Conservation (phyloP, 192 early-diverging fungal species). For the Powellomyces hirtus region DNA sequence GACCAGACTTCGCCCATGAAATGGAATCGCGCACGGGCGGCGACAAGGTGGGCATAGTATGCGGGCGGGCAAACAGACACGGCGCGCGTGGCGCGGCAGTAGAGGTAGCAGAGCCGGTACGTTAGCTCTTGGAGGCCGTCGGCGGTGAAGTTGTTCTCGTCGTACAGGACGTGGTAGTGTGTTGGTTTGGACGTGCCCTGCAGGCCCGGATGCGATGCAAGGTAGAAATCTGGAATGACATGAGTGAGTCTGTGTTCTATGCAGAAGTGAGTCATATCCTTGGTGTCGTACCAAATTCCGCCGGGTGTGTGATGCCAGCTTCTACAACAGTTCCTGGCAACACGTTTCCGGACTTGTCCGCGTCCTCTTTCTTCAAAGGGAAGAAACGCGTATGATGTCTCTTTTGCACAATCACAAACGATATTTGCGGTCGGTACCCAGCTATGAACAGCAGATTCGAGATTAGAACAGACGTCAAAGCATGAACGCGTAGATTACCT, state of each 20-base stretch:
- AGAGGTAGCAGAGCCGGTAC: conserved; percentile 81
- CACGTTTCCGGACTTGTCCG: conserved; percentile 56
- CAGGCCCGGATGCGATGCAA: conserved; percentile 83
- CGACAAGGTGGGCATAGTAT: conserved; percentile 89
- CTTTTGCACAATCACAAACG: conserved; percentile 84
- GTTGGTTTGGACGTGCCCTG: conserved; percentile 88
- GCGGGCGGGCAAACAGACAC: conserved; percentile 84
- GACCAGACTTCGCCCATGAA: conserved; percentile 34
- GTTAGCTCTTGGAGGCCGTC: conserved; percentile 83
- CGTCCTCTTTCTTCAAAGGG: conserved; percentile 51
- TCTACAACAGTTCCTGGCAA: conserved; percentile 64
- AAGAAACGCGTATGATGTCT: conserved; percentile 86
- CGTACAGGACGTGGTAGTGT: conserved; percentile 82
- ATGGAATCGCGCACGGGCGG: conserved; percentile 79
- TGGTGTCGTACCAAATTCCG: conserved; percentile 29
- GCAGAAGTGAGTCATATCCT: neutral
- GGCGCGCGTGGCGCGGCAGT: conserved; percentile 79
- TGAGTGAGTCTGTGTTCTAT: neutral
- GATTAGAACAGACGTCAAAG: neutral
- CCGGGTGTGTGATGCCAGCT: conserved; percentile 52
- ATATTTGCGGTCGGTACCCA: conserved; percentile 74
- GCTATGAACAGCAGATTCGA: neutral
- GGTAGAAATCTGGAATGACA: conserved; percentile 46
- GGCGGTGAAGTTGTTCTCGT: conserved; percentile 74
- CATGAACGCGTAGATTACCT: neutral